Percentiles rank a stretch among this genome's conserved stretches.
These are phyloP conservation scores for Adansonia gregorii DNA, from an alignment of 441 rosid species.

Conservation along the genomic window DNA sequence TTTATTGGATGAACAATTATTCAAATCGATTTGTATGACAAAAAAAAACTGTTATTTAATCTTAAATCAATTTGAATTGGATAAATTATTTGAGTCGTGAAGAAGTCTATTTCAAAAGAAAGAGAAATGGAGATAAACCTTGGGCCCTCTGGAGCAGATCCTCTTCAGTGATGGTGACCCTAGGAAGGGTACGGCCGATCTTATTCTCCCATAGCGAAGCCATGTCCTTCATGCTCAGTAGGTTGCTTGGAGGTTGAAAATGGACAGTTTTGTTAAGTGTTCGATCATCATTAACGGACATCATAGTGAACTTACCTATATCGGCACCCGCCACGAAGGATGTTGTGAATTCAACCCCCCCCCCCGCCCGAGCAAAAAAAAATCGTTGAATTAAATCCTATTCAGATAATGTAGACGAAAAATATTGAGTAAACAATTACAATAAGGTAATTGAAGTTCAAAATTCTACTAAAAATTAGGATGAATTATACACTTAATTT, in stretches of 20 bases:
- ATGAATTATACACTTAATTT: neutral
- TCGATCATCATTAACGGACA: constrained; percentile 40
- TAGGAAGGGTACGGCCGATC: constrained; percentile 45
- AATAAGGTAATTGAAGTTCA: neutral
- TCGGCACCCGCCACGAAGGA: constrained; percentile 52
- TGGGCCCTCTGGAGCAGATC: constrained; percentile 43
- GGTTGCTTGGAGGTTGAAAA: constrained; percentile 44
- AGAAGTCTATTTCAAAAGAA: neutral
- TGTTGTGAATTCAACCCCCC: constrained; percentile 30
- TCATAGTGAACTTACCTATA: constrained; percentile 57
- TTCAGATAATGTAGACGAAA: neutral
- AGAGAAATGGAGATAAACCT: constrained; percentile 28
- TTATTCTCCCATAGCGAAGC: constrained; percentile 54
- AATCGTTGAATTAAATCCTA: neutral
- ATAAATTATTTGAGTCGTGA: too few relatives aligned
- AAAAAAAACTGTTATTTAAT: too few relatives aligned
- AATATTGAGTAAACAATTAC: neutral
- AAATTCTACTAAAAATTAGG: neutral
- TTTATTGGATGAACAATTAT: too few relatives aligned
- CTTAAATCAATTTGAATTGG: too few relatives aligned
- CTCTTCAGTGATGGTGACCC: constrained; percentile 40
- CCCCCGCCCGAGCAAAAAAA: neutral
- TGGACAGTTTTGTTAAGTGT: constrained; percentile 46
- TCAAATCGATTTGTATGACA: too few relatives aligned
- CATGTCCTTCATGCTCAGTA: constrained; percentile 49